Evolutionary conservation across 2,329 filamentous ascomycete species (phyloP).

Genomic region (Neurospora crassa): DNA sequence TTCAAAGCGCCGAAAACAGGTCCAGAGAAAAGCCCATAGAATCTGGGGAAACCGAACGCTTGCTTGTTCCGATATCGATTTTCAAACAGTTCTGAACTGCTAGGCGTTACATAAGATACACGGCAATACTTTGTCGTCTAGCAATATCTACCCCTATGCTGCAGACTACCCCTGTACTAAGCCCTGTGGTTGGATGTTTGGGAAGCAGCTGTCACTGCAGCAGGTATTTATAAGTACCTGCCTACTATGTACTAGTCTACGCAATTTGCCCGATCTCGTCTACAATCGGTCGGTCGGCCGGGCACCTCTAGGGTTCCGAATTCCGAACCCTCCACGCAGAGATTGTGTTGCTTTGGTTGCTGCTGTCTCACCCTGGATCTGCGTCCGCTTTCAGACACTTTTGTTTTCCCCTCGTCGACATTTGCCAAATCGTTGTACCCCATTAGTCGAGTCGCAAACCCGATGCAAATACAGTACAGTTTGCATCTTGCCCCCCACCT

Average conservation of each 20-base stretch:
- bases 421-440: not conserved
- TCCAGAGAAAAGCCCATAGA: not conserved
- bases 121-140: not conserved
- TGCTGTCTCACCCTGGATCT: not conserved
- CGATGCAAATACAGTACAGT: not conserved
- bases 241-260: not conserved
- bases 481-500: not conserved
- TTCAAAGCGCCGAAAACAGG: not conserved
- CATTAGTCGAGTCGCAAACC: not conserved
- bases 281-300: not conserved
- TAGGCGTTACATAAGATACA: not conserved
- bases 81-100: not conserved
- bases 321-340: not conserved
- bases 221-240: not conserved
- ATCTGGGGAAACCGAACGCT: not conserved
- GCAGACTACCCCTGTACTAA: not conserved
- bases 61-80: not conserved
- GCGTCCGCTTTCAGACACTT: not conserved
- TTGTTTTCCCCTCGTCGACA: not conserved
- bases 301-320: not conserved
- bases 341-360: not conserved
- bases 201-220: not conserved
- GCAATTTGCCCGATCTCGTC: not conserved
- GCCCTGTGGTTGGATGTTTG: not conserved
- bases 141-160: not conserved